phyloP scores from a whole-genome alignment of 768 basidiomycete species.

The Imleria badia region DNA sequence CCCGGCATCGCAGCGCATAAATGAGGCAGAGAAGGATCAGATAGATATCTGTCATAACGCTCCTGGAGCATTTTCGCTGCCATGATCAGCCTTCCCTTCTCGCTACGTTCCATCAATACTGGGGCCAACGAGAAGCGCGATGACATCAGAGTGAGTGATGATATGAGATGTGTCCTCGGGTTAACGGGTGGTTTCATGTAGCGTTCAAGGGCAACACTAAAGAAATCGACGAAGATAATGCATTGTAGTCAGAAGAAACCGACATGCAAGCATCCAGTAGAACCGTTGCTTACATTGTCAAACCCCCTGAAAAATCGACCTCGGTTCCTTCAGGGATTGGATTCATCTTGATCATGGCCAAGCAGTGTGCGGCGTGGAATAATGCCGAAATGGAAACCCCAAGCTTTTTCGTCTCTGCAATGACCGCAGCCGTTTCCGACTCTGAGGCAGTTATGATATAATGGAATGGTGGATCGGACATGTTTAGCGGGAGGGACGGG shows the following conservation, averaged over 20 bases:
- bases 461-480: conserved; percentile 8
- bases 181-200: too few relatives aligned
- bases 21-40: conserved; percentile 16
- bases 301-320: conserved; percentile 10
- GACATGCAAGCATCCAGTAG: too few relatives aligned
- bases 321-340: conserved; percentile 12
- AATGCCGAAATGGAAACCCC: conserved; percentile 16
- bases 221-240: not conserved
- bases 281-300: conserved; percentile 8
- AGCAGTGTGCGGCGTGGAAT: conserved; percentile 24
- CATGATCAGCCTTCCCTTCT: conserved; percentile 11
- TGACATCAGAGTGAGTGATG: too few relatives aligned
- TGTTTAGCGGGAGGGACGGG: conserved; percentile 4
- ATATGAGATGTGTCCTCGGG: too few relatives aligned
- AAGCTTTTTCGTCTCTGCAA: conserved; percentile 7
- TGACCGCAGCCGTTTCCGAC: conserved; percentile 10
- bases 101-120: conserved; percentile 6
- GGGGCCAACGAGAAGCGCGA: too few relatives aligned
- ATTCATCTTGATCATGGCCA: conserved; percentile 24
- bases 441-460: not conserved
- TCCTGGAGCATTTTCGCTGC: conserved; percentile 15
- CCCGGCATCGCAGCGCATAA: not conserved
- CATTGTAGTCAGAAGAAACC: not conserved
- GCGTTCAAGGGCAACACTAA: conserved; percentile 18
- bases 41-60: conserved; percentile 7